Percentiles rank a stretch among this genome's conserved stretches.
Conservation (phyloP, 2,329 filamentous ascomycete genomes). For the Stemphylium lycopersici region DNA sequence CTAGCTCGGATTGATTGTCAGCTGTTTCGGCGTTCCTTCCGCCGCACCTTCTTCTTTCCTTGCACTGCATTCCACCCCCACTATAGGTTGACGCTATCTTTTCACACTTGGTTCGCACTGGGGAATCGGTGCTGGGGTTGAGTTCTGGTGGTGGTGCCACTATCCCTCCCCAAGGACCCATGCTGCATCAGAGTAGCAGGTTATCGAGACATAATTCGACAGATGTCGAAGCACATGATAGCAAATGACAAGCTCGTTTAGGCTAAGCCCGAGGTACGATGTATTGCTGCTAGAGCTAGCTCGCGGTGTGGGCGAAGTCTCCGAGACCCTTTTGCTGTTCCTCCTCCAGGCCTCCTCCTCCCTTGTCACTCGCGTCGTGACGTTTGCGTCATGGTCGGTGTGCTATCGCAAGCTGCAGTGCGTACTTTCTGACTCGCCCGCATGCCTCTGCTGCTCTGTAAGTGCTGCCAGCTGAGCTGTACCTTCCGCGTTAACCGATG, state of each 20-base stretch:
- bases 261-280: not conserved
- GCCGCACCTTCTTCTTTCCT: not conserved
- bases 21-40: not conserved
- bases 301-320: not conserved
- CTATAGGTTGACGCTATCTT: not conserved
- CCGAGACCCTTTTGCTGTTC: constrained; percentile 7
- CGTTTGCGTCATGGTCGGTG: not conserved
- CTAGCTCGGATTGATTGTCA: not conserved
- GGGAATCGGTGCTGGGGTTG: not conserved
- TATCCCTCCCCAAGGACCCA: not conserved
- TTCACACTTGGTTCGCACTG: not conserved
- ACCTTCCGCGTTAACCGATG: constrained; percentile 7
- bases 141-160: not conserved
- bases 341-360: not conserved
- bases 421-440: not conserved
- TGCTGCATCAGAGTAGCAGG: not conserved
- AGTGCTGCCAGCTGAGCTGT: not conserved
- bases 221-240: not conserved
- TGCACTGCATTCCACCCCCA: not conserved
- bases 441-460: constrained; percentile 1
- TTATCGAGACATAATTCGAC: not conserved
- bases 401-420: not conserved
- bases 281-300: not conserved
- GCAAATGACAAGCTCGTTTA: not conserved
- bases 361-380: not conserved